These are phyloP conservation scores for Phytopythium kandeliae DNA, from an alignment of 352 stramenopile genomes.

Conservation along the genomic window DNA sequence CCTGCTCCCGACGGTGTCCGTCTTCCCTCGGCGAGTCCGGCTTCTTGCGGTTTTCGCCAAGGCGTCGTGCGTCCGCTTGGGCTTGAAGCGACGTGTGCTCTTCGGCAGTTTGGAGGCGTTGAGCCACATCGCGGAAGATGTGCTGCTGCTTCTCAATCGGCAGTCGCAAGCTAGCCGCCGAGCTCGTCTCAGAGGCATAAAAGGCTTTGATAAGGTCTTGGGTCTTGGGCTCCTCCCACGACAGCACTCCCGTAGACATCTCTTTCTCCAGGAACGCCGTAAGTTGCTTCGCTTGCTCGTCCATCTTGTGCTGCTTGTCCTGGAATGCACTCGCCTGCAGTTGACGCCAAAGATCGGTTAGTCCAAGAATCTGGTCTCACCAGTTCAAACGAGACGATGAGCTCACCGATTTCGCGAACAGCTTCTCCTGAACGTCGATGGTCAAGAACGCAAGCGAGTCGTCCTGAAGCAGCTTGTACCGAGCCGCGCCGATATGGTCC, in stretches of 20 bases:
- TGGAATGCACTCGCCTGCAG: conserved; percentile 26
- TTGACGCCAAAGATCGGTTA: no score
- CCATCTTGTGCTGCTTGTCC: conserved; percentile 21
- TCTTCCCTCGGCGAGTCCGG: background rate
- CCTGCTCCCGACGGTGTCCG: background rate
- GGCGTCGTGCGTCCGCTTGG: no score
- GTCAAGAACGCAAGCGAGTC: conserved; percentile 30
- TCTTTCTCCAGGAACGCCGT: conserved; percentile 25
- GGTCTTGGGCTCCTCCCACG: conserved; percentile 17
- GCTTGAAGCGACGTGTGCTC: background rate
- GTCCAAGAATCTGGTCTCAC: no score
- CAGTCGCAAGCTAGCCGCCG: conserved; percentile 7
- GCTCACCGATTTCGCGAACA: conserved; percentile 36
- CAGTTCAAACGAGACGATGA: background rate
- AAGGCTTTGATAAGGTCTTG: conserved; percentile 22
- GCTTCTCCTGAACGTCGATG: conserved; percentile 44
- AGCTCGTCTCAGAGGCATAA: conserved; percentile 14
- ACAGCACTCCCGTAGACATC: conserved; percentile 11
- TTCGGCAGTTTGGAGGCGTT: background rate
- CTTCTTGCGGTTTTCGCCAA: background rate
- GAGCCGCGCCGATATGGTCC: conserved; percentile 18
- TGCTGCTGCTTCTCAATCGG: conserved; percentile 17
- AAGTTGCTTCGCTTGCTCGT: conserved; percentile 24
- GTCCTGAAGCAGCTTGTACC: conserved; percentile 32
- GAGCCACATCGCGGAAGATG: conserved; percentile 12